Evolutionary conservation across 2,329 filamentous ascomycete genomes (phyloP).

Genomic region (Zopfia rhizophila): DNA sequence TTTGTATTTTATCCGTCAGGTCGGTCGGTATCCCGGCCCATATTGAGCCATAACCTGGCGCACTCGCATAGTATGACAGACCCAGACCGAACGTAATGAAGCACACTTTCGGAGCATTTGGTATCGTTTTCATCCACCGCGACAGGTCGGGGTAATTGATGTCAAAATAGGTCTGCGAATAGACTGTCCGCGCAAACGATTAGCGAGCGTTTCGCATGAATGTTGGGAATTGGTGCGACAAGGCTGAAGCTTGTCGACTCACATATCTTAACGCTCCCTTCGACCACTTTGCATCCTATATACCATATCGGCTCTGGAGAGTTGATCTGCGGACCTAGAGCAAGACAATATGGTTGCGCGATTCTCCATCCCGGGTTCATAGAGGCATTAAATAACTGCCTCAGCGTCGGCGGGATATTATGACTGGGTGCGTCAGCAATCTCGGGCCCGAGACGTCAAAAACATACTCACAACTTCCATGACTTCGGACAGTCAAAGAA

Average conservation of each 20-base stretch:
- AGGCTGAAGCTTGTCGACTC: constrained; percentile 22
- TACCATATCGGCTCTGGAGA: constrained; percentile 46
- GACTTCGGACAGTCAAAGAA: constrained; percentile 49
- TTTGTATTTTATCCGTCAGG: constrained; percentile 45
- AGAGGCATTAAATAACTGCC: constrained; percentile 45
- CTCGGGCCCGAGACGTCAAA: neutral
- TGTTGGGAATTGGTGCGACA: neutral
- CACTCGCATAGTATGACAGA: constrained; percentile 44
- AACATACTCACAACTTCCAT: constrained; percentile 47
- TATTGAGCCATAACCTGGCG: constrained; percentile 43
- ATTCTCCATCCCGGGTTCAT: constrained; percentile 46
- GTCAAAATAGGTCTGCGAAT: constrained; percentile 45
- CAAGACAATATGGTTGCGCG: constrained; percentile 45
- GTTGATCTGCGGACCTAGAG: constrained; percentile 41
- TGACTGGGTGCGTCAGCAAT: constrained; percentile 39
- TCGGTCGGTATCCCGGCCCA: constrained; percentile 47
- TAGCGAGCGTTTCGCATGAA: constrained; percentile 20
- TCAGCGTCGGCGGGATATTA: constrained; percentile 44
- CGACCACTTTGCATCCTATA: constrained; percentile 43
- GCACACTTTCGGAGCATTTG: constrained; percentile 38
- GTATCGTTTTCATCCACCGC: constrained; percentile 39
- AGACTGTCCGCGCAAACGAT: constrained; percentile 32
- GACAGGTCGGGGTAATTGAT: constrained; percentile 42
- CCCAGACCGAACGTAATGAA: constrained; percentile 47
- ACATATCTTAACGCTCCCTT: constrained; percentile 49